Conservation (phyloP, 2,329 filamentous ascomycete genomes). For the Meredithiella fracta region DNA sequence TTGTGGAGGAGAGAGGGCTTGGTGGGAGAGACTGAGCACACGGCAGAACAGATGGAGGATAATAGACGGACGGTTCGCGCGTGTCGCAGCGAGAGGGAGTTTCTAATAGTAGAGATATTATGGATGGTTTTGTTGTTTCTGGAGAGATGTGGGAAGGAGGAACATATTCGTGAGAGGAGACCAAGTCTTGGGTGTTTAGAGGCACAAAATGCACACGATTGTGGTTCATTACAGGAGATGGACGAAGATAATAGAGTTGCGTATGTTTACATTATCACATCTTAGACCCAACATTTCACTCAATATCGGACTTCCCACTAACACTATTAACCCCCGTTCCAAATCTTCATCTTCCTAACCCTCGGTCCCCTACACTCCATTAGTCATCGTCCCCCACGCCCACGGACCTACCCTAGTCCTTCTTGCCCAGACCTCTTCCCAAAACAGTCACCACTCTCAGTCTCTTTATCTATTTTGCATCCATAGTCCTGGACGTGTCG, state of each 20-base stretch:
- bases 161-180: neutral
- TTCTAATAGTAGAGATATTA: neutral
- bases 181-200: neutral
- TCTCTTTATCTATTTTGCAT: neutral
- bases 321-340: neutral
- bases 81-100: neutral
- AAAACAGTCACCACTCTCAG: neutral
- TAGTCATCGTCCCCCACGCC: neutral
- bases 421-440: neutral
- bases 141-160: neutral
- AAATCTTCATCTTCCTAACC: too few species aligned
- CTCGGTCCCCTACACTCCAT: neutral
- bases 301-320: neutral
- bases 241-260: neutral
- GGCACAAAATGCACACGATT: neutral
- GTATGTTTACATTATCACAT: neutral
- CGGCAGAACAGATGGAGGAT: neutral
- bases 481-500: too few species aligned
- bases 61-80: neutral
- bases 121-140: neutral
- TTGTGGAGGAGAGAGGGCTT: neutral
- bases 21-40: neutral
- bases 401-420: neutral
- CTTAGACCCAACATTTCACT: neutral
- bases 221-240: too few species aligned